Evolutionary conservation across 371 early-diverging fungal genomes (phyloP), one percentile per base, ranked within the genome.

Genomic region (Syncephalis fuscata): DNA sequence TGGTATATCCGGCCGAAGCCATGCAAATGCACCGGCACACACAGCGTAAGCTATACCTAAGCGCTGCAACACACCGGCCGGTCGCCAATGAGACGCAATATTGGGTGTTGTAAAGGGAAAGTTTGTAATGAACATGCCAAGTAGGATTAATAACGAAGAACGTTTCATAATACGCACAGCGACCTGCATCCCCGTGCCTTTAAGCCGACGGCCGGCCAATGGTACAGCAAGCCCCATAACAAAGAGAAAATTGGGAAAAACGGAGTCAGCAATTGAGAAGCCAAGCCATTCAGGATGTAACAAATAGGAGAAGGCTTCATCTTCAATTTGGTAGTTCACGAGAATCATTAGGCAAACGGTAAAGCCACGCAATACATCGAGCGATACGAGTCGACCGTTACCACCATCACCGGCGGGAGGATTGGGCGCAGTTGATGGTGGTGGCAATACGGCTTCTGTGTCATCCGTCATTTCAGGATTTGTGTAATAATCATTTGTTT

Each of bases 171-270:
- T 45, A 7, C 51, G 25, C 15, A 16, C 20, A 23, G 39, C 16
- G 48, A 51, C 16, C 15, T 25, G n/a, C 47, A n/a, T 15, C 17
- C 23, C 21, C 9, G 44, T 22, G 15, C 15, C 39, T 5, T n/a
- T 19, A 7, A 11, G 26, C 26, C 16, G 14, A 4, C 26, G 39
- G 3, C 26, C 26, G 0, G 70, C 60, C n/a, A 72, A 45, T 0
- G 73, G 70, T 15, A 71, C 60, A n/a, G 69, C 53, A 19, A 63
- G 52, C 20, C 73, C 70, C 23, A 58, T 57, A 22, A 69, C 62
- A 49, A 69, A 67, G 15, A 72, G 44, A 46, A 72, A 69, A 32
- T 56, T 56, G 8, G 73, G 73, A 56, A 72, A 72, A 23, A 72
- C 60, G 0, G 64, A 45, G 48, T 72, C 73, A 39, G 68, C 72